A percentile compares a stretch with the other conserved stretches of the same genome.
phyloP scores from a whole-genome alignment of 495 filamentous ascomycete species.

The Copromyces sp. region DNA sequence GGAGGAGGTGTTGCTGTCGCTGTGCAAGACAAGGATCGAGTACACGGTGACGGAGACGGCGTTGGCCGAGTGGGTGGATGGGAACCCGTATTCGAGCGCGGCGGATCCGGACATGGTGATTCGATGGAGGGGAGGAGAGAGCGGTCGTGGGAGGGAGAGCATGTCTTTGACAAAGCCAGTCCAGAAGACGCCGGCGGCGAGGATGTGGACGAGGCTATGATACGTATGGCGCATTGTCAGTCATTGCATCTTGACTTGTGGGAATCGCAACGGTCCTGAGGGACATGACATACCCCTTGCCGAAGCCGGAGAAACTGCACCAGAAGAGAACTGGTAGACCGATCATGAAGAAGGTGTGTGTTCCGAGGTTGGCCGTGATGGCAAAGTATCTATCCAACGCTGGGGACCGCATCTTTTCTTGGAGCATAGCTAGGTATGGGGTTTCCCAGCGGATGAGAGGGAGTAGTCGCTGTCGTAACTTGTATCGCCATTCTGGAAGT shows the following conservation, averaged over 20 bases:
- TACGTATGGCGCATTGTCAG: slow-evolving; percentile 5
- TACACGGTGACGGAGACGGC: slow-evolving; percentile 91
- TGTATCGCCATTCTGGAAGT: slow-evolving; percentile 84
- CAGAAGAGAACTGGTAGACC: slow-evolving; percentile 88
- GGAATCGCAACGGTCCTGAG: slow-evolving; percentile 9
- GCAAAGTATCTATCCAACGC: slow-evolving; percentile 91
- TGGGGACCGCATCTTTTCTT: slow-evolving; percentile 67
- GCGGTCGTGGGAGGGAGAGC: slow-evolving; percentile 83
- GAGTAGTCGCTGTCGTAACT: slow-evolving; percentile 66
- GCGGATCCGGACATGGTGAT: slow-evolving; percentile 96
- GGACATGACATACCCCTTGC: slow-evolving; percentile 72
- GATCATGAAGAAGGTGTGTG: slow-evolving; percentile 98
- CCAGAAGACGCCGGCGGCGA: slow-evolving; percentile 84
- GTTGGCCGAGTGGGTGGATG: slow-evolving; percentile 93
- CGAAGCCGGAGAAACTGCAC: slow-evolving; percentile 75
- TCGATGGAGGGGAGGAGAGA: slow-evolving; percentile 85
- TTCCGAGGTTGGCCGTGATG: slow-evolving; percentile 91
- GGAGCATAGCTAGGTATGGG: slow-evolving; percentile 78
- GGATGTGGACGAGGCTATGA: slow-evolving; percentile 69
- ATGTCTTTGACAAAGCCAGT: slow-evolving; percentile 92
- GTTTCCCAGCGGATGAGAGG: slow-evolving; percentile 92
- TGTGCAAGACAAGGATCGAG: slow-evolving; percentile 54
- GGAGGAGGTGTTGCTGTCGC: slow-evolving; percentile 42
- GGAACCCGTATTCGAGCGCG: slow-evolving; percentile 93
- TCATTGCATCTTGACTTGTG: not conserved